phyloP scores from a whole-genome alignment of 1,284 basidiomycete species.

The Cerrena zonata region DNA sequence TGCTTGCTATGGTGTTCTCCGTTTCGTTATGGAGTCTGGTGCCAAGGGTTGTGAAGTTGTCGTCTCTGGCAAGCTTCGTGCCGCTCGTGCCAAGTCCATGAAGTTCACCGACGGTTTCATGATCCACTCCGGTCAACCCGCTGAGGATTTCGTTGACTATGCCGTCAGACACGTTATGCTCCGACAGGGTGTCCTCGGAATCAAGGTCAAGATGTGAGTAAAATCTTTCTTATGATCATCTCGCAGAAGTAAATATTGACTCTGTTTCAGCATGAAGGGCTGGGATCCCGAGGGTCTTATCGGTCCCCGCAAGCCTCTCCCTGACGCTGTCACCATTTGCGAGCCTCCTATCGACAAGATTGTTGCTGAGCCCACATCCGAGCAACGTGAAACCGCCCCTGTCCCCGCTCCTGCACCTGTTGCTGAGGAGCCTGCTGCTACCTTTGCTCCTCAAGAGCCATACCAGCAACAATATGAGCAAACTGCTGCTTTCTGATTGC shows the following conservation, averaged over 20 bases:
- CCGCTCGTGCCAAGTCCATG: slow-evolving; percentile 99
- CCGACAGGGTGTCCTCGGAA: slow-evolving; percentile 98
- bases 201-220: slow-evolving; percentile 99
- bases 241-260: background rate
- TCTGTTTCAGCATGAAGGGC: slow-evolving; percentile 80
- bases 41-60: slow-evolving; percentile 99
- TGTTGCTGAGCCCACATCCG: slow-evolving; percentile 73
- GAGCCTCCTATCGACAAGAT: slow-evolving; percentile 81
- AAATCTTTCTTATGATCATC: background rate
- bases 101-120: slow-evolving; percentile 99
- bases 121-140: slow-evolving; percentile 99
- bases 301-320: slow-evolving; percentile 91
- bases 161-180: slow-evolving; percentile 98
- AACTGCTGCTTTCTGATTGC: slow-evolving; percentile 28
- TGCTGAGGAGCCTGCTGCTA: slow-evolving; percentile 44
- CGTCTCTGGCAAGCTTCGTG: slow-evolving; percentile 98
- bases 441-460: slow-evolving; percentile 31
- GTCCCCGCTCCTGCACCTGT: slow-evolving; percentile 42
- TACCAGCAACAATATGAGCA: slow-evolving; percentile 32
- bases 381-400: slow-evolving; percentile 65
- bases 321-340: slow-evolving; percentile 88
- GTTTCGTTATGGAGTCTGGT: slow-evolving; percentile 99
- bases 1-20: slow-evolving; percentile 99
- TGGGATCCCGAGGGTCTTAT: slow-evolving; percentile 85
- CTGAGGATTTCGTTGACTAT: slow-evolving; percentile 93